Base-by-base conservation (phyloP, 345 rosid species). In the Fremontodendron californicum region DNA sequence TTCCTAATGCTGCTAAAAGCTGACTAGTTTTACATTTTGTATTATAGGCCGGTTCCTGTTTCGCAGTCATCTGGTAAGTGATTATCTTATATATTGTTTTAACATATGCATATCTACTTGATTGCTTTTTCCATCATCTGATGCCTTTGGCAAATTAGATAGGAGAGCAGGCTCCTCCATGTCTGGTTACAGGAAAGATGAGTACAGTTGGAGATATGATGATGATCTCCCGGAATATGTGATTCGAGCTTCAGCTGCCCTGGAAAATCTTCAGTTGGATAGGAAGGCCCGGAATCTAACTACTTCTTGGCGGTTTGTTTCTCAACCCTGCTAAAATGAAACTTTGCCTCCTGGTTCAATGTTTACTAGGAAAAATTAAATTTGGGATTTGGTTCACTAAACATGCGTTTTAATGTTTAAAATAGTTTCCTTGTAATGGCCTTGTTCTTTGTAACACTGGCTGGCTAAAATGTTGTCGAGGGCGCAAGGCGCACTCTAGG, bases 211-310 rank as follows among this genome's bases (percentile, higher is more conserved):
- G 98, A 91, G 96, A 88, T 85, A 93, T 48, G 90, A 86, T 68
- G 89, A 92, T 48, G 94, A 93, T 69, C 74, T 77, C 33, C 79
- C 91, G 21, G 98, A 93, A 49, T 98, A 92, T 21, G 87, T 94
- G 60, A 79, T 87, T 69, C 91, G 91, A 87, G 87, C 96, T 83
- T 91, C 98, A 52, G 61, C 96, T 61, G 96, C 97, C 4, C 64
- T 93, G 51, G 98, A 95, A 84, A 93, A 92, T 86, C 99, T 95
- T 83, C 97, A 93, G 82, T 84, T 96, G 80, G 98, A 95, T 86
- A 85, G 97, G 82, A 95, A 95, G 84, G 91, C 98, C 61, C 77
- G 92, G 52, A 96, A 93, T 83, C 83, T 96, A 69, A 89, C 97
- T 21, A 74, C 97, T 25, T 93, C 99, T 6, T 93, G 97, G 99